A percentile compares a stretch with the other conserved stretches of the same genome.
Conservation (phyloP, 768 basidiomycete genomes). For the Rickenella mellea region DNA sequence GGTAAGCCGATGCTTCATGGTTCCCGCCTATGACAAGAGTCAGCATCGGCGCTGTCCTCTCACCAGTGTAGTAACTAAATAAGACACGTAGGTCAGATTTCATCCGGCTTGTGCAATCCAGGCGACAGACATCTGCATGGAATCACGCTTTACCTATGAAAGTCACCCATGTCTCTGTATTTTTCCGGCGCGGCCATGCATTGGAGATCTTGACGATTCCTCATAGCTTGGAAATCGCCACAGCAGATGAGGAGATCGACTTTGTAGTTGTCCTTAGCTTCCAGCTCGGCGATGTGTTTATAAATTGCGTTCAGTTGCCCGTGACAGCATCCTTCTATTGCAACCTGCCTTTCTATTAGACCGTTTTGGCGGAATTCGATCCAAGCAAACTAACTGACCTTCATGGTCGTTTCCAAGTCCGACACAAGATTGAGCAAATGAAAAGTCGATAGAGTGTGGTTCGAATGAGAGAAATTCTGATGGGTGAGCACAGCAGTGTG, state of each 20-base stretch:
- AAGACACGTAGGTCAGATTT: too few species aligned
- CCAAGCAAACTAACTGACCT: too few species aligned
- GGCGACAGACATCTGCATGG: too few species aligned
- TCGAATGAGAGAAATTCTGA: too few species aligned
- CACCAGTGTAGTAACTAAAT: slow-evolving; percentile 89
- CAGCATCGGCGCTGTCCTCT: slow-evolving; percentile 71
- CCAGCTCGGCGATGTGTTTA: slow-evolving; percentile 51
- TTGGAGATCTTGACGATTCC: slow-evolving; percentile 76
- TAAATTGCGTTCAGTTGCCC: slow-evolving; percentile 90
- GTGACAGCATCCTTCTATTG: slow-evolving; percentile 93
- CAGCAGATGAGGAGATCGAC: slow-evolving; percentile 87
- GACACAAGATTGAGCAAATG: too few species aligned
- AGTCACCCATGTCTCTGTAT: slow-evolving; percentile 76
- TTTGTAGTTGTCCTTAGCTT: slow-evolving; percentile 49
- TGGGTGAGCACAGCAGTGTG: too few species aligned
- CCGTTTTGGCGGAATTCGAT: too few species aligned
- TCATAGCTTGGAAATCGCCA: slow-evolving; percentile 91
- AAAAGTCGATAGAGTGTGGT: too few species aligned
- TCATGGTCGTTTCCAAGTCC: too few species aligned
- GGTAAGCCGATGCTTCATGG: slow-evolving; percentile 93
- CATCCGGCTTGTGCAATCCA: too few species aligned
- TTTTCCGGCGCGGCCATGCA: slow-evolving; percentile 90
- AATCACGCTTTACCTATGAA: slow-evolving; percentile 81
- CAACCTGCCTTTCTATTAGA: too few species aligned
- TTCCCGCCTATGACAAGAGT: slow-evolving; percentile 97